A percentile compares a stretch with the other conserved stretches of the same genome.
phyloP scores from a whole-genome alignment of 176 grass and related monocot species.

The Oryza meyeriana region DNA sequence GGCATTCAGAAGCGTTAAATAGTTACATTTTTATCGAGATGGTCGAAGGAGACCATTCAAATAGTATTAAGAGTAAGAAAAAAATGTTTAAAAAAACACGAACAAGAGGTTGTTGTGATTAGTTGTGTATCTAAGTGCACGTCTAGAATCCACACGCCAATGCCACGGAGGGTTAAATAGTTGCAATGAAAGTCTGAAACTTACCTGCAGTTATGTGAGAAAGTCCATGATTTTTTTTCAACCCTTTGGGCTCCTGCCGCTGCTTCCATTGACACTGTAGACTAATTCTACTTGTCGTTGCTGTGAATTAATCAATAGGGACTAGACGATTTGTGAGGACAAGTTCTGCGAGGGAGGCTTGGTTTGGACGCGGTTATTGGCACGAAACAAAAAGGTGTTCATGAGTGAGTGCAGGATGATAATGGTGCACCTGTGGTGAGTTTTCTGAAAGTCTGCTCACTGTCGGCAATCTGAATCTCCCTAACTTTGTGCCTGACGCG shows the following conservation, averaged over 20 bases:
- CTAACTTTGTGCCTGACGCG: slow-evolving; percentile 24
- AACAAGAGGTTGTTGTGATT: too few species aligned
- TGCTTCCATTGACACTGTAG: not conserved
- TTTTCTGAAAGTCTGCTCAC: not conserved
- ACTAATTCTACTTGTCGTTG: not conserved
- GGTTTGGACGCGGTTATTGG: slow-evolving; percentile 4
- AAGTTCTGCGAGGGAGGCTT: too few species aligned
- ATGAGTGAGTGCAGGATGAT: not conserved
- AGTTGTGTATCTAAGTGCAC: too few species aligned
- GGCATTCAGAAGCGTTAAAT: not conserved
- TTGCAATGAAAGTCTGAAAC: not conserved
- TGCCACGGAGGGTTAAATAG: too few species aligned
- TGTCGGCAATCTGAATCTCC: not conserved
- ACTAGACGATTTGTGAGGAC: too few species aligned
- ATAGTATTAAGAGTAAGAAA: too few species aligned
- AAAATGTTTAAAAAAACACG: too few species aligned
- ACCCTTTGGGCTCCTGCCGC: not conserved
- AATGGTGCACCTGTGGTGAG: not conserved
- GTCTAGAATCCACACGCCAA: too few species aligned
- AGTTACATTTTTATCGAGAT: too few species aligned
- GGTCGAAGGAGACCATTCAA: too few species aligned
- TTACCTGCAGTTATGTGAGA: not conserved
- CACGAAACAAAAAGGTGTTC: not conserved
- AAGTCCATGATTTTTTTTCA: not conserved
- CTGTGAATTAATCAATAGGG: not conserved